Percentiles rank a stretch among this genome's conserved stretches.
These are phyloP conservation scores for Vitis hybrid DNA, from an alignment of 177 flowering plant species.

Conservation along the genomic window DNA sequence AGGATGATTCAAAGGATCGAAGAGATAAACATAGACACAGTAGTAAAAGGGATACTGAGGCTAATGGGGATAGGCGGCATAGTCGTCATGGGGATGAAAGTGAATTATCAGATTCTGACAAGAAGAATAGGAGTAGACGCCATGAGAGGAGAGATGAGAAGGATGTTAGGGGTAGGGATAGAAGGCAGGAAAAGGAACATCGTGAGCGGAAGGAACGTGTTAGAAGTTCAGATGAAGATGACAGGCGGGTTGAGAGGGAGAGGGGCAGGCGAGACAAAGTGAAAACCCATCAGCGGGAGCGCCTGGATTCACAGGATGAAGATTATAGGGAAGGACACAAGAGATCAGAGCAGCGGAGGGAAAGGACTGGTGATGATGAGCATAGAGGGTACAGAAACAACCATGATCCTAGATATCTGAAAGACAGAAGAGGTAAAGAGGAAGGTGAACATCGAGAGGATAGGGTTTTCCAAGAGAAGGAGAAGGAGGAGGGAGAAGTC, in stretches of 20 bases:
- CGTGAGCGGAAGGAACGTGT: neutral
- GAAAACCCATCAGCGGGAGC: neutral
- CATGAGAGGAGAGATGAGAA: neutral
- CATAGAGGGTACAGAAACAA: constrained; percentile 3
- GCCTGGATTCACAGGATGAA: constrained; percentile 9
- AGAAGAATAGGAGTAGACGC: neutral
- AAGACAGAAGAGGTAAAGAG: constrained; percentile 6
- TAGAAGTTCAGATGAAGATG: constrained; percentile 18
- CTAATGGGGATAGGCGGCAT: too few relatives aligned
- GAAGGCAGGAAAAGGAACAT: neutral
- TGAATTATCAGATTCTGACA: too few relatives aligned
- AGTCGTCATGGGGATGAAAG: too few relatives aligned
- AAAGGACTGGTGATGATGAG: constrained; percentile 16
- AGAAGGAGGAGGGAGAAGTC: constrained; percentile 9
- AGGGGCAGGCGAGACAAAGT: constrained; percentile 1
- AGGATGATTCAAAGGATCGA: constrained; percentile 2
- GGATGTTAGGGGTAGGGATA: neutral
- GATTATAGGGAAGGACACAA: constrained; percentile 17
- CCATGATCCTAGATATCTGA: constrained; percentile 4
- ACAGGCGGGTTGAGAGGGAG: constrained; percentile 5
- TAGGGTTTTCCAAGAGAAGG: constrained; percentile 3
- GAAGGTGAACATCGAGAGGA: constrained; percentile 15
- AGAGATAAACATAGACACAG: neutral
- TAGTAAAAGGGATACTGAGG: too few relatives aligned
- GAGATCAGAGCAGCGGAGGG: constrained; percentile 12